These are phyloP conservation scores for Debaryomycetaceae sp. DNA, from an alignment of 1,139 yeast species.

Conservation along the genomic window DNA sequence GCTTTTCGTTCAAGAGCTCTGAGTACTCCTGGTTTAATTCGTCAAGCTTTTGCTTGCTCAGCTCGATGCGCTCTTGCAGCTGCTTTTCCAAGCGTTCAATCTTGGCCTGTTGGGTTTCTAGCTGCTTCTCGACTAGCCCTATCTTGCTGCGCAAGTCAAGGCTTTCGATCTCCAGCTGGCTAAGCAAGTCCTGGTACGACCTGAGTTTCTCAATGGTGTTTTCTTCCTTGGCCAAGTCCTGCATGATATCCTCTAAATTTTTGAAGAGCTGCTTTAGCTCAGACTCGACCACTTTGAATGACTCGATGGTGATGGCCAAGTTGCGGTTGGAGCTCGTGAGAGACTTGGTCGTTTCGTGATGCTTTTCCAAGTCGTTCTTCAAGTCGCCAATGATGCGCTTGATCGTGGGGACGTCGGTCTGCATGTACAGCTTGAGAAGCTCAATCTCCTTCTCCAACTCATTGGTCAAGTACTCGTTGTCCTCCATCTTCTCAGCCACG, in stretches of 20 bases:
- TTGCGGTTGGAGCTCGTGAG: constrained; percentile 50
- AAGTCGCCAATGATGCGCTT: constrained; percentile 53
- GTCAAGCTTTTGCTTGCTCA: not conserved
- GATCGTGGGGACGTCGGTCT: constrained; percentile 58
- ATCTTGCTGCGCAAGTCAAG: constrained; percentile 49
- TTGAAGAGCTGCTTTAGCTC: constrained; percentile 50
- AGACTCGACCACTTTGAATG: constrained; percentile 52
- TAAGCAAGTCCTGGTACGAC: constrained; percentile 43
- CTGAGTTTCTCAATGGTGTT: constrained; percentile 35
- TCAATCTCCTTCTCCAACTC: constrained; percentile 60
- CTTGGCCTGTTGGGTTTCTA: constrained; percentile 52
- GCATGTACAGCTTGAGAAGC: constrained; percentile 54
- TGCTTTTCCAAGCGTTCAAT: constrained; percentile 46
- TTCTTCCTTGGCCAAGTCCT: constrained; percentile 47
- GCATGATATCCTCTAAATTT: constrained; percentile 54
- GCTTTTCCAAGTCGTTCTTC: constrained; percentile 21
- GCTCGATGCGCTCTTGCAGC: not conserved
- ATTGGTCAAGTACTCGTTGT: constrained; percentile 46
- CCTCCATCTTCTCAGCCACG: constrained; percentile 53
- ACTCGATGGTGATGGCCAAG: constrained; percentile 52
- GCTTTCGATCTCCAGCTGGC: constrained; percentile 40
- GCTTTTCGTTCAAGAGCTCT: constrained; percentile 44
- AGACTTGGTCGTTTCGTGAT: constrained; percentile 31
- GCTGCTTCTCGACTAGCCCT: constrained; percentile 48
- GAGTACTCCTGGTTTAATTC: constrained; percentile 1